A percentile compares a stretch with the other conserved stretches of the same genome.
These are phyloP conservation scores for Straminergon stramineum DNA, from an alignment of 225 moss, liverwort and hornwort genomes.

Conservation along the genomic window DNA sequence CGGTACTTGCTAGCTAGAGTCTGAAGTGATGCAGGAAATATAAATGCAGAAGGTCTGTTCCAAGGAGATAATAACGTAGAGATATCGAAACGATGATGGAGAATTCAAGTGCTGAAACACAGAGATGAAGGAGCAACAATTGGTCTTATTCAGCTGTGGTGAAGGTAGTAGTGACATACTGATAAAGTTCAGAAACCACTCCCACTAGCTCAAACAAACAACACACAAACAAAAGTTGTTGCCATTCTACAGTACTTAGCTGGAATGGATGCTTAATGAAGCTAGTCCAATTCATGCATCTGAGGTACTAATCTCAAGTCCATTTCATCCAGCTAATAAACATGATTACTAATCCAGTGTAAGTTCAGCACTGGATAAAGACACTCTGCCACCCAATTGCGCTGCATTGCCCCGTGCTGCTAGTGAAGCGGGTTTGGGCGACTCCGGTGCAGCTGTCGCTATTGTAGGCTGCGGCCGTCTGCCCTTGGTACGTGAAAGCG, in stretches of 20 bases:
- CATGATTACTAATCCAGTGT: not conserved
- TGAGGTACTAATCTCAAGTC: not conserved
- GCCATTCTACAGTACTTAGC: not conserved
- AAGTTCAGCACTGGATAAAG: not conserved
- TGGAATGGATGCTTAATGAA: too few relatives aligned
- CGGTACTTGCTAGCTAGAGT: not conserved
- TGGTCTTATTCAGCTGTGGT: not conserved
- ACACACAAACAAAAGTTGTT: not conserved
- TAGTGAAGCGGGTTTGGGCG: not conserved
- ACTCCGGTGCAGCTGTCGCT: not conserved
- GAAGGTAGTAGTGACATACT: not conserved
- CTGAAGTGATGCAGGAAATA: not conserved
- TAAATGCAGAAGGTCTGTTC: not conserved
- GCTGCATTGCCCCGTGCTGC: not conserved
- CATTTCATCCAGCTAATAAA: not conserved
- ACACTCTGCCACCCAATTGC: not conserved
- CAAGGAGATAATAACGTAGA: not conserved
- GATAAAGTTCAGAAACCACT: too few relatives aligned
- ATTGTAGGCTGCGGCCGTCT: slow-evolving; percentile 8
- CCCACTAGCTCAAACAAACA: not conserved
- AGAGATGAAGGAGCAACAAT: not conserved
- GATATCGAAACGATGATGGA: not conserved
- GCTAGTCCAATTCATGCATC: too few relatives aligned
- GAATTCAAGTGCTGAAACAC: not conserved
- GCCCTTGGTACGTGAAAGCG: not conserved